Evolutionary conservation across 495 filamentous ascomycete genomes (phyloP), one percentile per base, ranked within the genome.

Genomic region (Podospora sp.): DNA sequence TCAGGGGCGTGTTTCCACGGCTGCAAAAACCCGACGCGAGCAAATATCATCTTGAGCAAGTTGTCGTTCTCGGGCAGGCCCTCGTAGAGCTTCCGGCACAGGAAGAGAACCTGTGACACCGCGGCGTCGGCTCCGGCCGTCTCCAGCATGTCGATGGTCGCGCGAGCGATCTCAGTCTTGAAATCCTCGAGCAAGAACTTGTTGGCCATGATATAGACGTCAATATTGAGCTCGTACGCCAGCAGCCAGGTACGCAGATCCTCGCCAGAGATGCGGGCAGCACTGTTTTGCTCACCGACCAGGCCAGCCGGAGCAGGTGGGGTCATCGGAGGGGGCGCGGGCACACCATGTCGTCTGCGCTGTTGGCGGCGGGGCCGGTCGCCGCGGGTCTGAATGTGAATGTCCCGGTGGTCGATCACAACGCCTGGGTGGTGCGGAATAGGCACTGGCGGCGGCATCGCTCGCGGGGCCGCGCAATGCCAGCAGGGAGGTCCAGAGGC

Each of bases 121-220:
- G 79, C 78, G 0, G 80, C 80, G 64, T 82, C 78, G 0, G 78
- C 55, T 0, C 81, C 79, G 5, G 78, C 80, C 16, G 76, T 76
- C 68, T 82, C 81, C n/a, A 83, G 79, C 75, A 79, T 77, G 72
- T 82, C 78, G 65, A 82, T 72, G 58, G 76, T 72, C 20, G 61
- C 69, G 22, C 75, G 75, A 8, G 78, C 75, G 16, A 83, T 70
- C 16, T 74, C 75, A 18, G 36, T 49, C 68, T 82, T 81, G 75
- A 83, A 78, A 27, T 76, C 79, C n/a, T 77, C 73, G 33, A 82
- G 75, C 49, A 80, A 70, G 65, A 78, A 82, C 35, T 80, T 76
- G 67, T 80, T 76, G 22, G 80, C 81, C 26, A 79, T 73, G 62
- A 83, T 78, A 72, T 83, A 82, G 0, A 82, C 79, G 55, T 80